Percentiles rank a stretch among this genome's conserved stretches.
These are phyloP conservation scores for Phytophthora ohioensis DNA, from an alignment of 352 stramenopile genomes.

Conservation along the genomic window DNA sequence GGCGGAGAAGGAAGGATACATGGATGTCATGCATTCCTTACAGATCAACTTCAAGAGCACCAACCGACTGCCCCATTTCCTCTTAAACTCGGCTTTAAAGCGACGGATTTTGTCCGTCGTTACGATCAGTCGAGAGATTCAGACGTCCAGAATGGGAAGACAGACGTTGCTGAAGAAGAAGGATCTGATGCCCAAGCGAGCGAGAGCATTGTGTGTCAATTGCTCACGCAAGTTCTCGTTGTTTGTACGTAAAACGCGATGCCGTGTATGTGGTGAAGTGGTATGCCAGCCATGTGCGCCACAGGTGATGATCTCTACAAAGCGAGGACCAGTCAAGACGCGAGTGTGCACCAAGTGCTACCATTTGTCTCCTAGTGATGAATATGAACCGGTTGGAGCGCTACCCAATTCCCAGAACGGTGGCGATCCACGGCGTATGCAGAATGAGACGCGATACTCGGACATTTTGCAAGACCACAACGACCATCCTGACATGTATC, in stretches of 20 bases:
- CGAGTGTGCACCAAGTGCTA: conserved; percentile 71
- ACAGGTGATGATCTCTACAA: conserved; percentile 54
- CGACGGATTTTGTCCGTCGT: conserved; percentile 71
- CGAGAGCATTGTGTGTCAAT: conserved; percentile 58
- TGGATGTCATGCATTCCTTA: conserved; percentile 88
- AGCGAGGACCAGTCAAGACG: conserved; percentile 51
- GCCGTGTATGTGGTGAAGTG: conserved; percentile 77
- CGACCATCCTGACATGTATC: conserved; percentile 31
- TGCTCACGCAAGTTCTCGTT: conserved; percentile 78
- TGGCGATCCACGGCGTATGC: conserved; percentile 30
- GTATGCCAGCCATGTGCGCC: conserved; percentile 79
- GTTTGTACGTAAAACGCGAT: conserved; percentile 77
- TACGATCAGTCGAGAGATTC: conserved; percentile 72
- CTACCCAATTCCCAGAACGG: conserved; percentile 19
- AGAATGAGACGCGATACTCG: conserved; percentile 57
- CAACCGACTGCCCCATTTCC: conserved; percentile 65
- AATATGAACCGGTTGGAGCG: conserved; percentile 40
- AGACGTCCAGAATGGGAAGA: conserved; percentile 61
- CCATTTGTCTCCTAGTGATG: conserved; percentile 40
- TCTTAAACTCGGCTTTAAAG: conserved; percentile 74
- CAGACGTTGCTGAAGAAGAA: conserved; percentile 69
- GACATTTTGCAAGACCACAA: conserved; percentile 48
- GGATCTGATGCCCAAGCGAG: conserved; percentile 75
- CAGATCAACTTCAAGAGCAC: conserved; percentile 89
- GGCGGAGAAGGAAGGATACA: conserved; percentile 74